Evolutionary conservation across 2,329 filamentous ascomycete genomes (phyloP).

Genomic region (Tolypocladium inflatum): DNA sequence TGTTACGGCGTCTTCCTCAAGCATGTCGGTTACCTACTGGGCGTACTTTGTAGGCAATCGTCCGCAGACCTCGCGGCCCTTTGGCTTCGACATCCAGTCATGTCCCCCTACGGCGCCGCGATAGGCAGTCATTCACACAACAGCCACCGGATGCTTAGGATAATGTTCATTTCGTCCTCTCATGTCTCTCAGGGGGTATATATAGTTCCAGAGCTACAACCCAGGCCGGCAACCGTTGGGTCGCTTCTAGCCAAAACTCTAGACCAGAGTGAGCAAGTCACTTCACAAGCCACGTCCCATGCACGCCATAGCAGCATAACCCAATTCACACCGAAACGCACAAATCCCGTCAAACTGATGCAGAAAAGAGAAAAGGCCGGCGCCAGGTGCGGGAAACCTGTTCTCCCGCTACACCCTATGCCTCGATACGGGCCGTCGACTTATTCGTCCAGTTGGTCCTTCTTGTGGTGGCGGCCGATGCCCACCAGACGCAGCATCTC

Average conservation of each 20-base stretch:
- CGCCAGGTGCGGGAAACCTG: neutral
- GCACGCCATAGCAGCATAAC: neutral
- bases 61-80: too few species aligned
- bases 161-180: neutral
- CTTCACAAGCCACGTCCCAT: neutral
- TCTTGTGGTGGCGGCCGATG: constrained; percentile 18
- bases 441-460: constrained; percentile 5
- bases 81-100: too few species aligned
- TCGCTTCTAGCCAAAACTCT: neutral
- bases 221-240: neutral
- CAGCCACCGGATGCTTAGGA: too few species aligned
- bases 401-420: neutral
- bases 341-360: neutral
- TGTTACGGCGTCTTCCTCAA: neutral
- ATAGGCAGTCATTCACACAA: too few species aligned
- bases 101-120: too few species aligned
- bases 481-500: constrained; percentile 40
- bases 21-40: too few species aligned
- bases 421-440: neutral
- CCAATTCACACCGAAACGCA: neutral
- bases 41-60: too few species aligned
- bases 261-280: neutral
- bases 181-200: neutral
- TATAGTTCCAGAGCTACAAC: neutral
- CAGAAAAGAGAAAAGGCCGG: neutral